A percentile compares a stretch with the other conserved stretches of the same genome.
Conservation (phyloP, 164 flowering plant genomes). For the Vitis rotundifolia region DNA sequence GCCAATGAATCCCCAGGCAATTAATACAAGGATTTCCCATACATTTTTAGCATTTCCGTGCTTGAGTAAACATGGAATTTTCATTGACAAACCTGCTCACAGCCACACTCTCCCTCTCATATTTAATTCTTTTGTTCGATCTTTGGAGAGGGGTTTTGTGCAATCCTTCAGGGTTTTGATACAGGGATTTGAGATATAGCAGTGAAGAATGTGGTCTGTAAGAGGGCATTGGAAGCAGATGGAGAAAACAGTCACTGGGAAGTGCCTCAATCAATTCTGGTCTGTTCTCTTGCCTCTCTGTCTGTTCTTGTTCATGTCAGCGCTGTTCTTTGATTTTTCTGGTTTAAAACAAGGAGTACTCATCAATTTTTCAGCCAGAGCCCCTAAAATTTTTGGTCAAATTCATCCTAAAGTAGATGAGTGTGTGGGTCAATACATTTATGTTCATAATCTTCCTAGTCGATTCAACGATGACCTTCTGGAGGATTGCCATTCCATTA, state of each 20-base stretch:
- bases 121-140: no score
- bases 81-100: no score
- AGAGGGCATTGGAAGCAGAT: neutral
- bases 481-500: constrained; percentile 19
- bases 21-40: no score
- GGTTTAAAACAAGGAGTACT: neutral
- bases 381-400: neutral
- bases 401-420: neutral
- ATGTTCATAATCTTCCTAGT: constrained; percentile 22
- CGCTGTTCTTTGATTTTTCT: neutral
- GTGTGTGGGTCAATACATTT: constrained; percentile 20
- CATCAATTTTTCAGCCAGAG: neutral
- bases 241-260: constrained; percentile 2
- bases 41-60: no score
- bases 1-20: no score
- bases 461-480: constrained; percentile 31
- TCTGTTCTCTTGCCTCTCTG: neutral
- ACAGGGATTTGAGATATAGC: no score
- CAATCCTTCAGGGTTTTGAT: no score
- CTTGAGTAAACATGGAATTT: no score
- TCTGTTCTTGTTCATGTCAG: neutral
- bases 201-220: no score
- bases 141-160: no score
- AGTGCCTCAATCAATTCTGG: constrained; percentile 1
- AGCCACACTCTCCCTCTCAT: no score